Evolutionary conservation across 768 basidiomycete species (phyloP).

Genomic region (Collybia nuda): DNA sequence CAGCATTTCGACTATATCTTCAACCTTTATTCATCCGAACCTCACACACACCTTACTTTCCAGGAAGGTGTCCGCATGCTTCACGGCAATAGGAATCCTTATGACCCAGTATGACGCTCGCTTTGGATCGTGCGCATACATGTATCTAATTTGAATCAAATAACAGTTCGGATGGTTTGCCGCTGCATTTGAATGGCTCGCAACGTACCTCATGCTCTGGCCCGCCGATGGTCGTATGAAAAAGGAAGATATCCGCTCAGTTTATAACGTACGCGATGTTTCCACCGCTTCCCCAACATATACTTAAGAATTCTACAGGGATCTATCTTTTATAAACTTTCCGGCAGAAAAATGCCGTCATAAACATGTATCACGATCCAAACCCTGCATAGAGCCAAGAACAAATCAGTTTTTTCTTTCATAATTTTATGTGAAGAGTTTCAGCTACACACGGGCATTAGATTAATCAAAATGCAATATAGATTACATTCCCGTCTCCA

Average conservation of each 20-base stretch:
- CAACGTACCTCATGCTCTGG: constrained; percentile 38
- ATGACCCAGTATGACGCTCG: constrained; percentile 29
- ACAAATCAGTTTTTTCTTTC: too few species aligned
- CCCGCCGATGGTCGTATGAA: constrained; percentile 32
- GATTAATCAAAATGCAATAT: too few species aligned
- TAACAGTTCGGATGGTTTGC: constrained; percentile 41
- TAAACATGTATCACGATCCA: too few species aligned
- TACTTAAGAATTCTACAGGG: constrained; percentile 19
- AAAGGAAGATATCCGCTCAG: constrained; percentile 37
- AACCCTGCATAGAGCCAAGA: too few species aligned
- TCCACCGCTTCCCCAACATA: neutral
- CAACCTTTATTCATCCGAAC: constrained; percentile 37
- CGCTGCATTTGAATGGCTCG: constrained; percentile 39
- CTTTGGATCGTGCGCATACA: neutral
- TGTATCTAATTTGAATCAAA: neutral
- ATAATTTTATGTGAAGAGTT: too few species aligned
- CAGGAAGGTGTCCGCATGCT: constrained; percentile 39
- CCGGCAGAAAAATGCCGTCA: constrained; percentile 17
- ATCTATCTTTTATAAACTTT: constrained; percentile 32
- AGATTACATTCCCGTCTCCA: too few species aligned
- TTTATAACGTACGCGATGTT: constrained; percentile 33
- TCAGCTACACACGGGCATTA: too few species aligned
- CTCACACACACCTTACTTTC: constrained; percentile 38
- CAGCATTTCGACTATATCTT: constrained; percentile 38
- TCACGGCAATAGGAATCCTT: constrained; percentile 37